phyloP scores from a whole-genome alignment of 768 basidiomycete genomes.

The Rubroboletus satanas region DNA sequence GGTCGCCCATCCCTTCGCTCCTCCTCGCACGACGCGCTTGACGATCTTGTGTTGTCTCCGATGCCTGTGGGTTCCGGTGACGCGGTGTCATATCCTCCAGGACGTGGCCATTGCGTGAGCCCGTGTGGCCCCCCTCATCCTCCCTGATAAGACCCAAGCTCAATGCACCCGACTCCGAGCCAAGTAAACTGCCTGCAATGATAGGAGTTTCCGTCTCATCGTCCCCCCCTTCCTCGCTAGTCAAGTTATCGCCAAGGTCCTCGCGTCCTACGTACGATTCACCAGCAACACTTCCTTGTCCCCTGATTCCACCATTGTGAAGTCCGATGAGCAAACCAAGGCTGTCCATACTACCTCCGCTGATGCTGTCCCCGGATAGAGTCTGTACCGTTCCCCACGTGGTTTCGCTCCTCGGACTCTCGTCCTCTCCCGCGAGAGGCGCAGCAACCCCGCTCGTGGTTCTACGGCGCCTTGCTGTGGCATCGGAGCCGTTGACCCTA shows the following conservation, averaged over 20 bases:
- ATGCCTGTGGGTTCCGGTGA: conserved; percentile 15
- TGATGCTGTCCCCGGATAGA: conserved; percentile 15
- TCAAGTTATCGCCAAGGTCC: conserved; percentile 7
- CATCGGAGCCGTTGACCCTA: conserved; percentile 9
- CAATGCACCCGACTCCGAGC: conserved; percentile 18
- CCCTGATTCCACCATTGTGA: conserved; percentile 29
- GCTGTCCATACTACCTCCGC: conserved; percentile 25
- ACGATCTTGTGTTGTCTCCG: conserved; percentile 14
- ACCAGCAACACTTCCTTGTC: conserved; percentile 19
- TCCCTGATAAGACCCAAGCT: conserved; percentile 31
- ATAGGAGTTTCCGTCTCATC: conserved; percentile 20
- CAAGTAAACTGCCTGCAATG: conserved; percentile 19
- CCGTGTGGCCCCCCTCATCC: conserved; percentile 25
- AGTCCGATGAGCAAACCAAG: conserved; percentile 30
- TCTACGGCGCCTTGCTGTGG: conserved; percentile 5
- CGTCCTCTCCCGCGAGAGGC: conserved; percentile 17
- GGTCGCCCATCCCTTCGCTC: conserved; percentile 15
- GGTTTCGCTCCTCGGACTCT: conserved; percentile 33
- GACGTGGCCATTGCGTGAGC: conserved; percentile 8
- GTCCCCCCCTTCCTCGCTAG: conserved; percentile 17
- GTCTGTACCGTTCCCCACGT: conserved; percentile 36
- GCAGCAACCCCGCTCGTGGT: conserved; percentile 6
- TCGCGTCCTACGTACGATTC: conserved; percentile 19
- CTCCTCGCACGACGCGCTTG: conserved; percentile 23
- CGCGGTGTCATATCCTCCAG: conserved; percentile 10